Evolutionary conservation across 352 stramenopile species (phyloP), one percentile per base, ranked within the genome.

Genomic region (Phytophthora vignae): DNA sequence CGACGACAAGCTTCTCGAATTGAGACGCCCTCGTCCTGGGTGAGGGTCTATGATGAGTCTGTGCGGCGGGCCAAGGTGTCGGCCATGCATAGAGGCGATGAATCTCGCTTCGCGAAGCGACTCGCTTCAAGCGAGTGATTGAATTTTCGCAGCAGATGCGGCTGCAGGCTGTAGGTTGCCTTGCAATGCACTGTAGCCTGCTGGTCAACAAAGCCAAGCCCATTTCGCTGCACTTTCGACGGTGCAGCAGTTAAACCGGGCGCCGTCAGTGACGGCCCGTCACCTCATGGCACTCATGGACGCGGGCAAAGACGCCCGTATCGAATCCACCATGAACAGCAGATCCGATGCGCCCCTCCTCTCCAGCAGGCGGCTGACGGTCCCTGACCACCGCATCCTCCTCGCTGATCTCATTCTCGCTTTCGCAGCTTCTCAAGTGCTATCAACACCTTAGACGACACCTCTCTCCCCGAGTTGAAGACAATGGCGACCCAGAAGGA

Each of bases 401-500:
- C 38, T 68, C 57, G 29, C 10, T 65, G 40, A 19, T n/a, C 40
- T 38, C 64, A 69, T 79, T 71, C 68, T 67, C 48, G 46, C 48
- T 60, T 69, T 75, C 67, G 56, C 67, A 69, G 46, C 55, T 9
- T 25, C 55, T 25, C 38, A 19, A 38, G 36, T 55, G 25, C 55
- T 25, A 10, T 31, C 38, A 67, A 10, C 25, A 46, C 12, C 42
- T 48, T 33, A 27, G 12, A 61, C 48, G 27, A 53, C 55, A 57
- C 50, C 38, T n/a, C 8, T 42, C 52, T 10, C n/a, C 21, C 15
- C 22, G 10, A 29, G 11, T 21, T 61, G 17, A 53, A 60, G 54
- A 81, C 19, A 14, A 84, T 85, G 78, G 73, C 80, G 38, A 71
- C 75, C 5, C 63, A 82, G 64, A 68, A 78, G 42, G 74, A 89